Conservation (phyloP, 2,329 filamentous ascomycete genomes). For the Ophiostoma pallidulum region DNA sequence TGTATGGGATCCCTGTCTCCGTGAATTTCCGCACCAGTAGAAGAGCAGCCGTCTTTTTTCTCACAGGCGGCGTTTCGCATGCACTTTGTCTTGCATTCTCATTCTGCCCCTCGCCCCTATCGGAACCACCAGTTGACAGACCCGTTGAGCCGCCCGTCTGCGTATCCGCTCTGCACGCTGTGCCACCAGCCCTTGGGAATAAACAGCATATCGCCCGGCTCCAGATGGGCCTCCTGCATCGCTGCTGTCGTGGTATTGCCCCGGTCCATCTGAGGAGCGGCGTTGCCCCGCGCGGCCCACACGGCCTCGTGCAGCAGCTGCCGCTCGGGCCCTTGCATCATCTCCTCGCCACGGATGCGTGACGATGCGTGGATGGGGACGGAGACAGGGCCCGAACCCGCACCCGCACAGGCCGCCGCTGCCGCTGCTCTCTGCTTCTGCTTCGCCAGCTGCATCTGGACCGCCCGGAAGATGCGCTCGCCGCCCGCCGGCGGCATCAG, state of each 20-base stretch:
- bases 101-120: no score
- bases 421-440: slow-evolving; percentile 5
- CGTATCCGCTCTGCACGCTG: slow-evolving; percentile 58
- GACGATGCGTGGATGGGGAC: slow-evolving; percentile 17
- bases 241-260: slow-evolving; percentile 14
- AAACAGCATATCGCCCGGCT: slow-evolving; percentile 61
- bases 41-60: no score
- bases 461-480: slow-evolving; percentile 48
- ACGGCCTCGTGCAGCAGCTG: slow-evolving; percentile 55
- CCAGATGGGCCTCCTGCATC: slow-evolving; percentile 46
- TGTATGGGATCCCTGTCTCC: no score
- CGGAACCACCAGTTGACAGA: slow-evolving; percentile 74
- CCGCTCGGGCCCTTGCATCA: slow-evolving; percentile 79
- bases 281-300: slow-evolving; percentile 42
- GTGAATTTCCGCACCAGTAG: no score
- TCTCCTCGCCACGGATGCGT: slow-evolving; percentile 65
- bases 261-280: no score
- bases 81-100: no score
- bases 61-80: no score
- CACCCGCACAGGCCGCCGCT: slow-evolving; percentile 15
- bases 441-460: slow-evolving; percentile 33
- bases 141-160: slow-evolving; percentile 27
- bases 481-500: slow-evolving; percentile 59
- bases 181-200: slow-evolving; percentile 86
- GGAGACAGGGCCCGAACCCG: no score